Percentiles rank a stretch among this genome's conserved stretches.
phyloP scores from a whole-genome alignment of 2,329 filamentous ascomycete genomes.

The Trichoderma breve region DNA sequence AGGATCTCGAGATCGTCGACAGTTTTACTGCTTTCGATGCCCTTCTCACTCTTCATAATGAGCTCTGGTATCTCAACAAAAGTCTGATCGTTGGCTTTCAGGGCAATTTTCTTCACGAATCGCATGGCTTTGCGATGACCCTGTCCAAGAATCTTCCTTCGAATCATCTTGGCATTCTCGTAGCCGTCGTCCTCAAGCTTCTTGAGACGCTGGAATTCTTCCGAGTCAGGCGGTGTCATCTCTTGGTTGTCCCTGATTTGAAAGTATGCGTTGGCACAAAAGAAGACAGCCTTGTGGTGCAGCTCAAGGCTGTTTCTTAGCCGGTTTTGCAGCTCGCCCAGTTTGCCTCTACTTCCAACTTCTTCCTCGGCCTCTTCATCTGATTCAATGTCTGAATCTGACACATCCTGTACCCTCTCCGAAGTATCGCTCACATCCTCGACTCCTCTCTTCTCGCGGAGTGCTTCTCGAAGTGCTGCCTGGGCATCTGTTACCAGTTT shows the following conservation, averaged over 20 bases:
- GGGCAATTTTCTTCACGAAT: constrained; percentile 62
- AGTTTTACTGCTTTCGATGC: constrained; percentile 69
- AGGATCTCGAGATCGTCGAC: constrained; percentile 66
- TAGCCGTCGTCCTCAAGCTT: constrained; percentile 71
- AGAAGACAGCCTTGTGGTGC: constrained; percentile 80
- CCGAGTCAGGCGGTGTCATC: constrained; percentile 63
- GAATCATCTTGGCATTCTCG: constrained; percentile 71
- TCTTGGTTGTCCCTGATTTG: constrained; percentile 73
- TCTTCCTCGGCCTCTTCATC: constrained; percentile 38
- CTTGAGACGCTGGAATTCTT: constrained; percentile 65
- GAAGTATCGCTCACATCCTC: not conserved
- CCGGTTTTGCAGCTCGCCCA: constrained; percentile 59
- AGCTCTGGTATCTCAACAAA: constrained; percentile 63
- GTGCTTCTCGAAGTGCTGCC: constrained; percentile 55
- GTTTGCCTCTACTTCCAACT: constrained; percentile 37
- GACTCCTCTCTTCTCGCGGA: constrained; percentile 31
- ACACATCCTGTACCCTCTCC: not conserved
- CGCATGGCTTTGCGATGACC: constrained; percentile 36
- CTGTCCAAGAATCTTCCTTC: constrained; percentile 73
- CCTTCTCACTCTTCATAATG: constrained; percentile 51
- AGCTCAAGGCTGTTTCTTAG: constrained; percentile 74
- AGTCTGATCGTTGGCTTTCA: constrained; percentile 49
- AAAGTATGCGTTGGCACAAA: constrained; percentile 77
- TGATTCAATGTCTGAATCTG: constrained; percentile 32
- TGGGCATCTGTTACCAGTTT: constrained; percentile 63